Evolutionary conservation across 2,329 filamentous ascomycete genomes (phyloP).

Genomic region (Trichoderma atroviride): DNA sequence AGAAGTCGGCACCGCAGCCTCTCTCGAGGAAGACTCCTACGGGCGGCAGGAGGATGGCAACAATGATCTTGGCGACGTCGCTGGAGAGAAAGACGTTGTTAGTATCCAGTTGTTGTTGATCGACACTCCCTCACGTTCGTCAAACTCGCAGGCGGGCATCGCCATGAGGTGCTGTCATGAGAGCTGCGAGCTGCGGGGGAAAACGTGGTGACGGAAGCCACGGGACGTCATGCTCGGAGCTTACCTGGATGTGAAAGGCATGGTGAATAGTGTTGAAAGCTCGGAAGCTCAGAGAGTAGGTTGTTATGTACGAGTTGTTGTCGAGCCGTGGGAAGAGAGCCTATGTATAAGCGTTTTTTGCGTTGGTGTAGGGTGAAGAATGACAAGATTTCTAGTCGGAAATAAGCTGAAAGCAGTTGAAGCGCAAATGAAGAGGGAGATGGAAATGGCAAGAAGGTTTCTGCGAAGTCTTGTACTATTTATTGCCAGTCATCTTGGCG

Average conservation of each 20-base stretch:
- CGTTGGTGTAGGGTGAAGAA: not conserved
- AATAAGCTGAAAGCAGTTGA: not conserved
- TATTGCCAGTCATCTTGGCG: slow-evolving; percentile 24
- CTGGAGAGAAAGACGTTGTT: slow-evolving; percentile 32
- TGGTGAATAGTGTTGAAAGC: slow-evolving; percentile 41
- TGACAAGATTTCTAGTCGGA: not conserved
- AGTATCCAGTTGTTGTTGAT: not conserved
- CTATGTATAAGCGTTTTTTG: not conserved
- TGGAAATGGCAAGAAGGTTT: slow-evolving; percentile 13
- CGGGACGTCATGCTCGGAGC: slow-evolving; percentile 29
- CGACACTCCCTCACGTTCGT: not conserved
- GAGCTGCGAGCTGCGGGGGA: slow-evolving; percentile 11
- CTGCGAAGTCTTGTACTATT: slow-evolving; percentile 19
- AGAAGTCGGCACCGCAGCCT: slow-evolving; percentile 81
- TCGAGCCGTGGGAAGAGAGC: not conserved
- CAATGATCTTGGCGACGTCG: slow-evolving; percentile 70
- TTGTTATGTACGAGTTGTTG: not conserved
- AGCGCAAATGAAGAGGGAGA: not conserved
- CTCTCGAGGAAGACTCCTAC: slow-evolving; percentile 93
- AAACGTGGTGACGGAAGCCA: slow-evolving; percentile 25
- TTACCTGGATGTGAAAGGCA: slow-evolving; percentile 64
- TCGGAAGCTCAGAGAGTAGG: not conserved
- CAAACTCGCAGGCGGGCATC: not conserved
- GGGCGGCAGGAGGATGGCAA: slow-evolving; percentile 87
- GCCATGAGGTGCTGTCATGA: not conserved